Evolutionary conservation across 192 early-diverging fungal species (phyloP).

Genomic region (Glomus cerebriforme): DNA sequence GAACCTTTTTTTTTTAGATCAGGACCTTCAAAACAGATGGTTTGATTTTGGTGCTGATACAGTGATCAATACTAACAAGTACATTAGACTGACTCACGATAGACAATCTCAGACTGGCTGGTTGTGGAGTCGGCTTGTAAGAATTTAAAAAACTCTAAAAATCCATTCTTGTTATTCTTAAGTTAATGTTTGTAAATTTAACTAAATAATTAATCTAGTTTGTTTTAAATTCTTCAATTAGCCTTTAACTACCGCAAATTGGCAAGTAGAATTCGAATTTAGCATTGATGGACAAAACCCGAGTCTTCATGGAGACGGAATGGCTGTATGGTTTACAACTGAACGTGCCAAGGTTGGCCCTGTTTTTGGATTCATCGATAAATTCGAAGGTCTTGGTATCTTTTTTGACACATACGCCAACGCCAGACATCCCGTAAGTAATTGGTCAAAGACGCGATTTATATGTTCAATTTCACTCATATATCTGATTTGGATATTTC

Average conservation of each 20-base stretch:
- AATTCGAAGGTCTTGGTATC: constrained; percentile 90
- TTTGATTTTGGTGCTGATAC: constrained; percentile 96
- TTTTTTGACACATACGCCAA: constrained; percentile 98
- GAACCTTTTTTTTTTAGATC: constrained; percentile 48
- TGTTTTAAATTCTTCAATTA: constrained; percentile 37
- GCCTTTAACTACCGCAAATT: constrained; percentile 66
- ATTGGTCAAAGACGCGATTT: background rate
- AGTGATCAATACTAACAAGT: constrained; percentile 82
- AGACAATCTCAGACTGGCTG: constrained; percentile 76
- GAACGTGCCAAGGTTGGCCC: constrained; percentile 70
- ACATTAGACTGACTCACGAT: constrained; percentile 87
- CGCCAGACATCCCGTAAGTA: constrained; percentile 54
- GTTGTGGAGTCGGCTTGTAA: constrained; percentile 74
- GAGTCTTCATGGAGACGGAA: constrained; percentile 90
- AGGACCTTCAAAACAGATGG: constrained; percentile 80
- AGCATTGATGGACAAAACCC: constrained; percentile 75
- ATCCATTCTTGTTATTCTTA: background rate
- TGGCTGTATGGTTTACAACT: constrained; percentile 92
- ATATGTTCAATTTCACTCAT: background rate
- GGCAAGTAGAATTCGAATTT: constrained; percentile 94
- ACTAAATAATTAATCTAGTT: constrained; percentile 16
- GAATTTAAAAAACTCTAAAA: too few relatives aligned
- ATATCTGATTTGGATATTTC: background rate
- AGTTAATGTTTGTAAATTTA: background rate
- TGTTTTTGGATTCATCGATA: constrained; percentile 87